phyloP scores from a whole-genome alignment of 2,329 filamentous ascomycete species.

The Aspergillus vadensis region DNA sequence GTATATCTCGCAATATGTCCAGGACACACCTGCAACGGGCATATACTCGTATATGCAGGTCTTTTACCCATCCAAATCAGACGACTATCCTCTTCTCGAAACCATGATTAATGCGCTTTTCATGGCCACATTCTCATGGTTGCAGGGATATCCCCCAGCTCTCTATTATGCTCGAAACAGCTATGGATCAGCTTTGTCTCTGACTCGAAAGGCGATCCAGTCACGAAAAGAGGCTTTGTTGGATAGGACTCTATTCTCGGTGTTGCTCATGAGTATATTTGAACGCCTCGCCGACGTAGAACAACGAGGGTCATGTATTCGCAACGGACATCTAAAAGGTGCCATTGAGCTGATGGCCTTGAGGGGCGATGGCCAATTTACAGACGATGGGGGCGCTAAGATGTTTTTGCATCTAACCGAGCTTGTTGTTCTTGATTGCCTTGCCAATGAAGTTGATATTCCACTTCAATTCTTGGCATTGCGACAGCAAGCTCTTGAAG shows the following conservation, averaged over 20 bases:
- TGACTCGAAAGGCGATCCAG: slow-evolving; percentile 6
- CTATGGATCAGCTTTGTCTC: slow-evolving; percentile 5
- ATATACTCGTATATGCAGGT: slow-evolving; percentile 7
- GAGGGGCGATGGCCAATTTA: slow-evolving; percentile 3
- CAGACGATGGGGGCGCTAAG: not conserved
- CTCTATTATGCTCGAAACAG: slow-evolving; percentile 5
- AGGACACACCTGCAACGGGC: not conserved
- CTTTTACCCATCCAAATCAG: not conserved
- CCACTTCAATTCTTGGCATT: not conserved
- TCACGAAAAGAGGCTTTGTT: not conserved
- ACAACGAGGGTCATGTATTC: not conserved
- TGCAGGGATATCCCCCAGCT: not conserved
- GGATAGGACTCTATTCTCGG: slow-evolving; percentile 3
- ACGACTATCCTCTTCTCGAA: not conserved
- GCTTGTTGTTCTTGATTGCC: slow-evolving; percentile 6
- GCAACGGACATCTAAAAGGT: not conserved
- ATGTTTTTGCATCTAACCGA: slow-evolving; percentile 6
- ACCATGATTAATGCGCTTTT: not conserved
- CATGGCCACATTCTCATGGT: slow-evolving; percentile 6
- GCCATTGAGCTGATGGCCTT: slow-evolving; percentile 5
- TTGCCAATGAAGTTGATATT: slow-evolving; percentile 2
- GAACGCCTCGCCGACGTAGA: not conserved
- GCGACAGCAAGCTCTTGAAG: not conserved
- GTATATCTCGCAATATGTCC: slow-evolving; percentile 8
- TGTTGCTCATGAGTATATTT: slow-evolving; percentile 7